These are phyloP conservation scores for Penicillium sp. DNA, from an alignment of 2,329 filamentous ascomycete species.

Conservation along the genomic window DNA sequence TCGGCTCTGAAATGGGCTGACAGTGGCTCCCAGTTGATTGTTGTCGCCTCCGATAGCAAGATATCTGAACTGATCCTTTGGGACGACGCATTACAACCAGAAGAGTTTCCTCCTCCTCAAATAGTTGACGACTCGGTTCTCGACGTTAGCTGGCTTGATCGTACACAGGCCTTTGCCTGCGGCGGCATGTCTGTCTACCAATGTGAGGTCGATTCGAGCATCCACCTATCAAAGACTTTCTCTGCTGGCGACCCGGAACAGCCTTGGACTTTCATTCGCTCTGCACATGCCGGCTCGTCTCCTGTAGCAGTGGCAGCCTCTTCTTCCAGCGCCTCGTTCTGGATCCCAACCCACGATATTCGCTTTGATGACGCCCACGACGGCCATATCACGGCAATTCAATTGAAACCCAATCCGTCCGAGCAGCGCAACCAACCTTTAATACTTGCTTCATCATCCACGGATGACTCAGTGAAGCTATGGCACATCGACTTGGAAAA, in stretches of 20 bases:
- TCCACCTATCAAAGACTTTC: slow-evolving; percentile 43
- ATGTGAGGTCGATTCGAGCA: slow-evolving; percentile 44
- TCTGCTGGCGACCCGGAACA: slow-evolving; percentile 34
- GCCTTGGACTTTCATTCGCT: slow-evolving; percentile 49
- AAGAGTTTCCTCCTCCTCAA: slow-evolving; percentile 43
- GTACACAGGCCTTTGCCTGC: slow-evolving; percentile 44
- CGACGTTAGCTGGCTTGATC: slow-evolving; percentile 50
- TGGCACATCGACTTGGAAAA: slow-evolving; percentile 49
- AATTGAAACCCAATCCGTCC: slow-evolving; percentile 39
- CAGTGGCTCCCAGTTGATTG: slow-evolving; percentile 44
- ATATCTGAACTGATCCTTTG: slow-evolving; percentile 50
- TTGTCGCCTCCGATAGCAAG: slow-evolving; percentile 49
- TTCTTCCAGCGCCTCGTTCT: slow-evolving; percentile 44
- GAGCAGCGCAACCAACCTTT: slow-evolving; percentile 33
- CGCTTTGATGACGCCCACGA: slow-evolving; percentile 45
- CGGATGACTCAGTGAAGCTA: slow-evolving; percentile 51
- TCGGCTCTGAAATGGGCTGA: slow-evolving; percentile 50
- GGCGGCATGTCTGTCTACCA: slow-evolving; percentile 48
- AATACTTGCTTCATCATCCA: slow-evolving; percentile 50
- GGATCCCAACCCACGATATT: slow-evolving; percentile 52
- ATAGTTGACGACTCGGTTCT: slow-evolving; percentile 45
- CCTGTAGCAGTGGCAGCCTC: slow-evolving; percentile 47
- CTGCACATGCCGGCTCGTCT: slow-evolving; percentile 32
- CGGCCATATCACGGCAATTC: slow-evolving; percentile 49
- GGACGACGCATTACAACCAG: slow-evolving; percentile 45